Percentiles rank a stretch among this genome's conserved stretches.
Evolutionary conservation across 352 stramenopile genomes (phyloP).

Genomic region (Sclerospora graminicola): DNA sequence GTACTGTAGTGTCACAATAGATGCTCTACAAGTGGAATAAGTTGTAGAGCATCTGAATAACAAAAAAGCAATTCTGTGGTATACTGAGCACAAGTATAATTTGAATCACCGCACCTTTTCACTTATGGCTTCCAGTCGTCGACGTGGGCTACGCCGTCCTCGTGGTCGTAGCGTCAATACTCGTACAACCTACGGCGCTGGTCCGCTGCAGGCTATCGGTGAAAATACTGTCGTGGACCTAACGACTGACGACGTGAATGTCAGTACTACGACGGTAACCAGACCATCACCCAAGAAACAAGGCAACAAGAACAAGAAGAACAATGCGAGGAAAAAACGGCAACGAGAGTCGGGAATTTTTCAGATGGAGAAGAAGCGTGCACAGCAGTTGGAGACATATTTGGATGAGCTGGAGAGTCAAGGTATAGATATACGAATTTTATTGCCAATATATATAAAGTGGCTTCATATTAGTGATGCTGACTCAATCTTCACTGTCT

Average conservation of each 20-base stretch:
- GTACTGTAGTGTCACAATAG: too few species aligned
- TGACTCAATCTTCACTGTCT: neutral
- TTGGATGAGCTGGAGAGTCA: slow-evolving; percentile 56
- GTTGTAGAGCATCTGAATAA: too few species aligned
- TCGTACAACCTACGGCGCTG: slow-evolving; percentile 6
- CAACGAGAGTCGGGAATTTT: slow-evolving; percentile 12
- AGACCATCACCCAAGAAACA: slow-evolving; percentile 18
- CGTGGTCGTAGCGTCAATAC: slow-evolving; percentile 19
- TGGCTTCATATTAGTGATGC: too few species aligned
- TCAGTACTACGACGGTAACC: slow-evolving; percentile 4
- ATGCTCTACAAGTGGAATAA: too few species aligned
- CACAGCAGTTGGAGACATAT: slow-evolving; percentile 26
- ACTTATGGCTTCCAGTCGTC: slow-evolving; percentile 22
- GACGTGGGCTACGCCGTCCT: slow-evolving; percentile 34
- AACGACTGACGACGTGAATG: slow-evolving; percentile 8
- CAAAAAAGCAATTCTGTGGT: too few species aligned
- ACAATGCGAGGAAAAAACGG: slow-evolving; percentile 23
- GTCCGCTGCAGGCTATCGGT: slow-evolving; percentile 37
- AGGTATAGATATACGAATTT: slow-evolving; percentile 16
- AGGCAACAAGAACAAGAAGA: slow-evolving; percentile 19
- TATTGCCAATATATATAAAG: neutral
- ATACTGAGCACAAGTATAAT: too few species aligned
- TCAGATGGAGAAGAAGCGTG: slow-evolving; percentile 31
- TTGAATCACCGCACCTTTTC: too few species aligned
- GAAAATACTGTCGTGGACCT: slow-evolving; percentile 59